phyloP scores from a whole-genome alignment of 176 grass and related monocot species.

The Oryza australiensis region DNA sequence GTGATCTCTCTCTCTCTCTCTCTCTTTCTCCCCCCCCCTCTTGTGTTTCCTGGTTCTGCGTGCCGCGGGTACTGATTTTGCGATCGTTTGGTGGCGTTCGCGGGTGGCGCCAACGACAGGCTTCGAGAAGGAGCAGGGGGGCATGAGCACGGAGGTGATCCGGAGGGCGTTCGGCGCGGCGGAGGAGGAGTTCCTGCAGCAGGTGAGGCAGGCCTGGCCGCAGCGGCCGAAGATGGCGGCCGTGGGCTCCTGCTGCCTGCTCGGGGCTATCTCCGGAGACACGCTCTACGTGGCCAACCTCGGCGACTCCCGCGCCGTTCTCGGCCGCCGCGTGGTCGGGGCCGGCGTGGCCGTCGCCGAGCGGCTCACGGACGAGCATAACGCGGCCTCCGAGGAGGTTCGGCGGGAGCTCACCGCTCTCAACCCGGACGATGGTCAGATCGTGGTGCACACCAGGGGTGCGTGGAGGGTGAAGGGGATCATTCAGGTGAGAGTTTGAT shows the following conservation, averaged over 20 bases:
- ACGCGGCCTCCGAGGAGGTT: slow-evolving; percentile 64
- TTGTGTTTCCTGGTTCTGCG: background rate
- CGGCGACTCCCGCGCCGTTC: slow-evolving; percentile 84
- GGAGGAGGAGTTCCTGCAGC: slow-evolving; percentile 82
- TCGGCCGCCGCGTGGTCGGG: slow-evolving; percentile 54
- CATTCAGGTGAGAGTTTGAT: slow-evolving; percentile 65
- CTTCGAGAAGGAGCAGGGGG: slow-evolving; percentile 61
- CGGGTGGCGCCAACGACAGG: slow-evolving; percentile 41
- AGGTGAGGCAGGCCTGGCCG: slow-evolving; percentile 59
- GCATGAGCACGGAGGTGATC: slow-evolving; percentile 71
- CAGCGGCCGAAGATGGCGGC: slow-evolving; percentile 64
- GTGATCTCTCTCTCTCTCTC: background rate
- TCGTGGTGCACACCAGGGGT: slow-evolving; percentile 70
- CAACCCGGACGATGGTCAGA: slow-evolving; percentile 79
- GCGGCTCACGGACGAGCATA: slow-evolving; percentile 70
- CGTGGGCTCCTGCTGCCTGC: slow-evolving; percentile 86
- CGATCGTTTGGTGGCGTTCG: background rate
- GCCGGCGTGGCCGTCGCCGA: slow-evolving; percentile 56
- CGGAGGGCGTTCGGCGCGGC: slow-evolving; percentile 61
- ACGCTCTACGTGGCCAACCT: slow-evolving; percentile 85
- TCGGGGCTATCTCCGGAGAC: slow-evolving; percentile 69
- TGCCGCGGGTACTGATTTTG: background rate
- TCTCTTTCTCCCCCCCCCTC: no score
- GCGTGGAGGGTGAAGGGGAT: slow-evolving; percentile 88
- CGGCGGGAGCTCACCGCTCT: slow-evolving; percentile 51